A percentile compares a stretch with the other conserved stretches of the same genome.
Conservation (phyloP, 2,329 filamentous ascomycete genomes). For the Xylaria sp. region DNA sequence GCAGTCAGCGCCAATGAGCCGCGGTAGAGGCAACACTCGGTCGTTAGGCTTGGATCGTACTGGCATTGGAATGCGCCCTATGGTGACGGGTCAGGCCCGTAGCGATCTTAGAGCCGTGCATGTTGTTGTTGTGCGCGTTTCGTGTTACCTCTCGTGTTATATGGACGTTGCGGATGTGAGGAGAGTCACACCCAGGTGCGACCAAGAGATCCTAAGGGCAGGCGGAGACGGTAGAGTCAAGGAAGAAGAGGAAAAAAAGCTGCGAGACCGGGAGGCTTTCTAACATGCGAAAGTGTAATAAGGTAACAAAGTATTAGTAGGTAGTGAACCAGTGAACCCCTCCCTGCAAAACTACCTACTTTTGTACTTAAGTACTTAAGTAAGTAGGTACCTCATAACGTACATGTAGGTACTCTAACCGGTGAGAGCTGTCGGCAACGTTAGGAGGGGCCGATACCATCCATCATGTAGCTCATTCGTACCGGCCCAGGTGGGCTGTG, state of each 20-base stretch:
- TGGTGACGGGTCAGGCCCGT: conserved; percentile 44
- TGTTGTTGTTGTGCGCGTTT: conserved; percentile 25
- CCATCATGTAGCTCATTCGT: conserved; percentile 8
- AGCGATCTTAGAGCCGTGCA: conserved; percentile 46
- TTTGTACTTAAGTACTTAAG: conserved; percentile 8
- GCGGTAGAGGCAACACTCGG: neutral
- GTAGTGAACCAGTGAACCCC: conserved; percentile 21
- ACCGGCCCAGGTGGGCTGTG: conserved; percentile 29
- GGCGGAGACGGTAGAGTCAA: neutral
- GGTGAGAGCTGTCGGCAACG: too few species aligned
- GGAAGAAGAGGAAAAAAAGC: neutral
- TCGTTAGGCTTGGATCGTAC: conserved; percentile 37
- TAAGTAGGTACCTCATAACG: too few species aligned
- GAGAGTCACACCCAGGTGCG: conserved; percentile 5
- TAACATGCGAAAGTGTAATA: conserved; percentile 11
- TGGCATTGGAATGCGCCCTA: conserved; percentile 46
- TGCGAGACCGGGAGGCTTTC: conserved; percentile 2
- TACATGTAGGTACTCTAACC: too few species aligned
- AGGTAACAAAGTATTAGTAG: neutral
- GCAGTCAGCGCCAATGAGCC: conserved; percentile 15
- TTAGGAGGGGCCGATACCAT: neutral
- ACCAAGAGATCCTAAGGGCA: neutral
- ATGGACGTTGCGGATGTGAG: neutral
- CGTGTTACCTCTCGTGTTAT: neutral
- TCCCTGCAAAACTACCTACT: conserved; percentile 6